Percentiles rank a stretch among this genome's conserved stretches.
These are phyloP conservation scores for Albizia julibrissin DNA, from an alignment of 306 rosid genomes.

Conservation along the genomic window DNA sequence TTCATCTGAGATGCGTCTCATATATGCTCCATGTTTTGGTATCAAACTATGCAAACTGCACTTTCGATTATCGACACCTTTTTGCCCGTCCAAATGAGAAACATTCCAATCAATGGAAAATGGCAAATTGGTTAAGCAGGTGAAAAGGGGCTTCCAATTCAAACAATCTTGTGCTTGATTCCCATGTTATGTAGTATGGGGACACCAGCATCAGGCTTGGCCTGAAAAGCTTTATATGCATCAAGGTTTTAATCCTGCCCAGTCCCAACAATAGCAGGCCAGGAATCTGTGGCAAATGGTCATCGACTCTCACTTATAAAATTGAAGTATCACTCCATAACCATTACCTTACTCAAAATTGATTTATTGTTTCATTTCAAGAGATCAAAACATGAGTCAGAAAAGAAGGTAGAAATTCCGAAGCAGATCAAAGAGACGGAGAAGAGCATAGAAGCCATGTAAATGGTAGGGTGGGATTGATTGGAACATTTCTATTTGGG, in stretches of 20 bases:
- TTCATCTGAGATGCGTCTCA: no score
- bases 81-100: no score
- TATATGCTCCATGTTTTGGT: no score
- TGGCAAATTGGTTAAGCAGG: constrained; percentile 45
- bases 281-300: constrained; percentile 76
- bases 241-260: constrained; percentile 88
- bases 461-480: constrained; percentile 62
- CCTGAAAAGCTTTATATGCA: constrained; percentile 71
- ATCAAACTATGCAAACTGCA: no score
- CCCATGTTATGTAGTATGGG: constrained; percentile 96
- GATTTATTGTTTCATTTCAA: constrained; percentile 46
- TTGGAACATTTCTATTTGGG: constrained; percentile 74
- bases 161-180: constrained; percentile 53
- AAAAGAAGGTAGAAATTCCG: constrained; percentile 47
- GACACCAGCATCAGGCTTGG: constrained; percentile 46
- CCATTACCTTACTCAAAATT: not conserved
- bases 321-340: not conserved
- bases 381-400: constrained; percentile 42
- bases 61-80: no score
- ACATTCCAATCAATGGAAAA: not conserved
- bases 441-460: constrained; percentile 68
- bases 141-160: constrained; percentile 64
- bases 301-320: not conserved
- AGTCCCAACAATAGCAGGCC: constrained; percentile 40
- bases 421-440: constrained; percentile 56